These are phyloP conservation scores for Botrytis fragariae DNA, from an alignment of 2,329 filamentous ascomycete species.

Conservation along the genomic window DNA sequence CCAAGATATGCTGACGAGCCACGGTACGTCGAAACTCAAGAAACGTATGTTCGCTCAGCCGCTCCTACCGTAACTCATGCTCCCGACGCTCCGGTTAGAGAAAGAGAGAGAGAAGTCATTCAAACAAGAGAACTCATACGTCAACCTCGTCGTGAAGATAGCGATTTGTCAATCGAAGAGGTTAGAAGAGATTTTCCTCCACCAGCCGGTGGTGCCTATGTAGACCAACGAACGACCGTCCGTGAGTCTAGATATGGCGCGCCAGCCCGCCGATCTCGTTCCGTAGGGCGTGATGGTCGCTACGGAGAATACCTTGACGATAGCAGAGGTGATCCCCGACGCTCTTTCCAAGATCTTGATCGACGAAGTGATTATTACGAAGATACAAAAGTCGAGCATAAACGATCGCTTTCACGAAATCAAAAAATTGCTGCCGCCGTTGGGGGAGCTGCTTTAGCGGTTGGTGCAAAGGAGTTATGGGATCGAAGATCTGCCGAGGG, in stretches of 20 bases:
- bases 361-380: conserved; percentile 49
- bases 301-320: conserved; percentile 56
- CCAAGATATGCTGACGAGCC: conserved; percentile 52
- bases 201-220: conserved; percentile 37
- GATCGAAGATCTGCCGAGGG: conserved; percentile 55
- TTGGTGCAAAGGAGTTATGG: conserved; percentile 64
- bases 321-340: conserved; percentile 43
- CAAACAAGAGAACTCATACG: conserved; percentile 57
- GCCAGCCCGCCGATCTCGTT: conserved; percentile 58
- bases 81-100: conserved; percentile 29
- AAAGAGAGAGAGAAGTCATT: conserved; percentile 18
- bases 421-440: conserved; percentile 67
- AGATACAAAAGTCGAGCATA: conserved; percentile 54
- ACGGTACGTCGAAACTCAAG: conserved; percentile 50
- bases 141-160: conserved; percentile 63
- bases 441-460: conserved; percentile 61
- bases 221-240: conserved; percentile 30
- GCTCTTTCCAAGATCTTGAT: conserved; percentile 46
- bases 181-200: conserved; percentile 82
- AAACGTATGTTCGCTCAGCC: conserved; percentile 36
- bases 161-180: conserved; percentile 74
- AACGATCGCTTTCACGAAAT: conserved; percentile 57
- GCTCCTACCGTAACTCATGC: conserved; percentile 31
- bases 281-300: conserved; percentile 59
- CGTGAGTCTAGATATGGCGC: conserved; percentile 38